These are phyloP conservation scores for Gnomoniopsis sp. DNA, from an alignment of 2,329 filamentous ascomycete species.

Conservation along the genomic window DNA sequence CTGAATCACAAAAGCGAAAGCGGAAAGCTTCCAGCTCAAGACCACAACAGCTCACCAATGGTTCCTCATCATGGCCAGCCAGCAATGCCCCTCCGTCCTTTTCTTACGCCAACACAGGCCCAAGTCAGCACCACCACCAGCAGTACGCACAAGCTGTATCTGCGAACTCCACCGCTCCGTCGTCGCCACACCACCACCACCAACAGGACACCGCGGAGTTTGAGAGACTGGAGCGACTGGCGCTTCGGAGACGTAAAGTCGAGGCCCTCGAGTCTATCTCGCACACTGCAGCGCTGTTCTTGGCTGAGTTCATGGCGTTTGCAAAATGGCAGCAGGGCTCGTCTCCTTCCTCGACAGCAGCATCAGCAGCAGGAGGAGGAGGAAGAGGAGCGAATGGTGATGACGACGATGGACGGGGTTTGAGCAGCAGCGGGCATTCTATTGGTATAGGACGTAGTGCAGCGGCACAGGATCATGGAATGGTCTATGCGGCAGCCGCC, in stretches of 20 bases:
- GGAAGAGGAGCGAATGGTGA: not conserved
- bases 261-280: conserved; percentile 15
- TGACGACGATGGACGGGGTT: not conserved
- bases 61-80: not conserved
- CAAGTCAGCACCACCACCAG: not conserved
- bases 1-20: not conserved
- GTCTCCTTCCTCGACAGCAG: not conserved
- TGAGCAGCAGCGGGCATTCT: too few species aligned
- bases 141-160: not conserved
- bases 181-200: not conserved
- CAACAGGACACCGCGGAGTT: not conserved
- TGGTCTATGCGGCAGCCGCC: not conserved
- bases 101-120: not conserved
- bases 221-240: conserved; percentile 9
- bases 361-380: too few species aligned
- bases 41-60: not conserved
- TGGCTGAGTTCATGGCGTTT: conserved; percentile 12
- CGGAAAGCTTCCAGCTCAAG: too few species aligned
- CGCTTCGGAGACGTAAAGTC: conserved; percentile 14
- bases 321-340: not conserved
- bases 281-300: conserved; percentile 13
- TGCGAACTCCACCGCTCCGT: too few species aligned
- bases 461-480: not conserved
- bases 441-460: too few species aligned
- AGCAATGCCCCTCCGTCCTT: not conserved